A percentile compares a stretch with the other conserved stretches of the same genome.
phyloP scores from a whole-genome alignment of 108 stramenopile species.

The Mediolabrus comicus region DNA sequence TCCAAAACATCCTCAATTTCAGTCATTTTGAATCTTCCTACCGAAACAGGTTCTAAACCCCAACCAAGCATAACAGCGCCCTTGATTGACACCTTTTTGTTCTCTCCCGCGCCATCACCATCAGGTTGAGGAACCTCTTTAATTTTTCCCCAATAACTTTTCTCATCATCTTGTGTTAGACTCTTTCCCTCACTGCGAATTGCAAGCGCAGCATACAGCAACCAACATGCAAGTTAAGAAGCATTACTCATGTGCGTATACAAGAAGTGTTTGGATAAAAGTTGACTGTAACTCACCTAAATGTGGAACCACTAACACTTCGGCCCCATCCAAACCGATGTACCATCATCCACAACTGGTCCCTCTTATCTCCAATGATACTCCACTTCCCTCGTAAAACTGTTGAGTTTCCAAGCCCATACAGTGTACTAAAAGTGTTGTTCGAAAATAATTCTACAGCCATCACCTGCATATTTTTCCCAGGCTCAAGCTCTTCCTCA shows the following conservation, averaged over 20 bases:
- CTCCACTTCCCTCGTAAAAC: slow-evolving; percentile 78
- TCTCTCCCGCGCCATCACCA: slow-evolving; percentile 13
- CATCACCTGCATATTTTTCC: slow-evolving; percentile 54
- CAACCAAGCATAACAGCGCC: slow-evolving; percentile 71
- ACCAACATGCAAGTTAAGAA: not conserved
- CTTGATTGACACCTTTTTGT: slow-evolving; percentile 51
- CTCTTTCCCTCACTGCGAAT: slow-evolving; percentile 61
- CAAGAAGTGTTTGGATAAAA: not conserved
- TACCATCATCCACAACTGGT: slow-evolving; percentile 86
- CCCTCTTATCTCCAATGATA: slow-evolving; percentile 65
- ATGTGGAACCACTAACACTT: slow-evolving; percentile 74
- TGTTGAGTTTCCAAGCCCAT: slow-evolving; percentile 63
- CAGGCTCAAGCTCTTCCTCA: slow-evolving; percentile 47
- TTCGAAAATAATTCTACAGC: slow-evolving; percentile 72
- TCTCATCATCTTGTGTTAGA: slow-evolving; percentile 71
- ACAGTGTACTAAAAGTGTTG: slow-evolving; percentile 73
- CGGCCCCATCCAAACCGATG: slow-evolving; percentile 84
- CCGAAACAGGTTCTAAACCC: slow-evolving; percentile 70
- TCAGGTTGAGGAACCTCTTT: slow-evolving; percentile 30
- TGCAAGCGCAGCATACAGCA: not conserved
- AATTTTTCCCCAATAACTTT: slow-evolving; percentile 78
- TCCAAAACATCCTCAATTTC: slow-evolving; percentile 55
- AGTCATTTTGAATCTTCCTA: slow-evolving; percentile 72
- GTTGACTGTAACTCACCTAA: slow-evolving; percentile 38
- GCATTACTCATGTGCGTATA: not conserved